phyloP scores from a whole-genome alignment of 2,329 filamentous ascomycete species.

The Fusarium sp. region DNA sequence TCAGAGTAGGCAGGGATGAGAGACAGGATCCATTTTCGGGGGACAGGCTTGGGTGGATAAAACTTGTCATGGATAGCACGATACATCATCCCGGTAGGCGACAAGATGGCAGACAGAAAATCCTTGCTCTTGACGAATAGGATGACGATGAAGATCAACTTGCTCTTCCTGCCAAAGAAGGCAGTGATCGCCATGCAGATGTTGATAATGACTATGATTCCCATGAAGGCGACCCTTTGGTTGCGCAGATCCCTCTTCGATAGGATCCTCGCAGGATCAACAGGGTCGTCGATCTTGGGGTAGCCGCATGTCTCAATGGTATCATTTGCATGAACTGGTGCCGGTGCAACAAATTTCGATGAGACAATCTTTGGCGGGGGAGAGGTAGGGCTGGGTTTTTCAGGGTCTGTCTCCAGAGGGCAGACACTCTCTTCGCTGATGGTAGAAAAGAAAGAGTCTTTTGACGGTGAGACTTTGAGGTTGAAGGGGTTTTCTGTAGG shows the following conservation, averaged over 20 bases:
- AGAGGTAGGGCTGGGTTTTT: neutral
- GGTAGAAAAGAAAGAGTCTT: neutral
- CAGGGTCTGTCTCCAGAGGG: neutral
- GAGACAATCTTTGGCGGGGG: neutral
- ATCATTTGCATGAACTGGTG: neutral
- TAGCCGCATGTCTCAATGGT: constrained; percentile 26
- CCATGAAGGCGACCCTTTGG: constrained; percentile 26
- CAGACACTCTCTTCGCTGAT: neutral
- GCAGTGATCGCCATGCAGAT: constrained; percentile 23
- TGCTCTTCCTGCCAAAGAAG: constrained; percentile 29
- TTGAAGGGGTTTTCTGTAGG: neutral
- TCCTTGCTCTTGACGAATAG: constrained; percentile 37
- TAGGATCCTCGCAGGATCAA: constrained; percentile 24
- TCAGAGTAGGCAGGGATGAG: constrained; percentile 36
- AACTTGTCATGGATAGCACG: constrained; percentile 2
- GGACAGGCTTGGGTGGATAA: constrained; percentile 3
- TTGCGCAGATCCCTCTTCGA: constrained; percentile 19
- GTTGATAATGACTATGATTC: constrained; percentile 22
- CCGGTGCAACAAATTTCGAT: neutral
- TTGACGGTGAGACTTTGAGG: neutral
- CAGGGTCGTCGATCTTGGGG: constrained; percentile 26
- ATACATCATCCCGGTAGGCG: constrained; percentile 17
- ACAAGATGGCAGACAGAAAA: constrained; percentile 27
- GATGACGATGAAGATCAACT: constrained; percentile 22
- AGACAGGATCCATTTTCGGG: constrained; percentile 24